phyloP scores from a whole-genome alignment of 805 yeast genomes.

The Brettanomyces custersianus region DNA sequence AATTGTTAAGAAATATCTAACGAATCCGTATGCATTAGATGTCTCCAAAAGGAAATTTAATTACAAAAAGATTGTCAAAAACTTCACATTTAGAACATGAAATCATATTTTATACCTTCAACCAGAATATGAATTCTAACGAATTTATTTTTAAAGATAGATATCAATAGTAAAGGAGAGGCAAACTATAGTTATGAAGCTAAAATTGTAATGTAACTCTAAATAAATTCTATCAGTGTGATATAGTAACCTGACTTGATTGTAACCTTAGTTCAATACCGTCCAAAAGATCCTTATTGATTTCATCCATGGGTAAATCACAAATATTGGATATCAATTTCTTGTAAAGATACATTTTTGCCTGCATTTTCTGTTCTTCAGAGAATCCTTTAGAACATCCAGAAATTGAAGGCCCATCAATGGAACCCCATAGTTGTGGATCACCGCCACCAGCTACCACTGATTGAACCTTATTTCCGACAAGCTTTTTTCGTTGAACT shows the following conservation, averaged over 20 bases:
- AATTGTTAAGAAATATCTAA: too few species aligned
- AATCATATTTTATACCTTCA: too few species aligned
- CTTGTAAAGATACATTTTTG: slow-evolving; percentile 49
- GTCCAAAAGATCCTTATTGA: slow-evolving; percentile 67
- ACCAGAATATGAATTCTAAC: too few species aligned
- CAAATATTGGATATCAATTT: slow-evolving; percentile 68
- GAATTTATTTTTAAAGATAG: too few species aligned
- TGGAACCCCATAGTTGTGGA: slow-evolving; percentile 1
- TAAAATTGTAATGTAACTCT: too few species aligned
- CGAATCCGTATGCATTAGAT: too few species aligned
- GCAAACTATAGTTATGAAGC: too few species aligned
- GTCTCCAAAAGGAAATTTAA: too few species aligned
- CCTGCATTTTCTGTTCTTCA: slow-evolving; percentile 11
- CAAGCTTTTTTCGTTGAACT: slow-evolving; percentile 28
- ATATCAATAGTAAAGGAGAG: too few species aligned
- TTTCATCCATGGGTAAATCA: slow-evolving; percentile 69
- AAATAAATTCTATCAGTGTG: too few species aligned
- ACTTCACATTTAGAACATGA: too few species aligned
- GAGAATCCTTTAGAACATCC: slow-evolving; percentile 7
- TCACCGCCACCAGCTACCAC: slow-evolving; percentile 9
- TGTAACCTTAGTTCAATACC: slow-evolving; percentile 52
- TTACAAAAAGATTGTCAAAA: too few species aligned
- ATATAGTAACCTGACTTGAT: slow-evolving; percentile 5
- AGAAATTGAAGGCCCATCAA: slow-evolving; percentile 3
- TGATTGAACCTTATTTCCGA: slow-evolving; percentile 11